Evolutionary conservation across 345 rosid species (phyloP).

Genomic region (Lumnitzera racemosa): DNA sequence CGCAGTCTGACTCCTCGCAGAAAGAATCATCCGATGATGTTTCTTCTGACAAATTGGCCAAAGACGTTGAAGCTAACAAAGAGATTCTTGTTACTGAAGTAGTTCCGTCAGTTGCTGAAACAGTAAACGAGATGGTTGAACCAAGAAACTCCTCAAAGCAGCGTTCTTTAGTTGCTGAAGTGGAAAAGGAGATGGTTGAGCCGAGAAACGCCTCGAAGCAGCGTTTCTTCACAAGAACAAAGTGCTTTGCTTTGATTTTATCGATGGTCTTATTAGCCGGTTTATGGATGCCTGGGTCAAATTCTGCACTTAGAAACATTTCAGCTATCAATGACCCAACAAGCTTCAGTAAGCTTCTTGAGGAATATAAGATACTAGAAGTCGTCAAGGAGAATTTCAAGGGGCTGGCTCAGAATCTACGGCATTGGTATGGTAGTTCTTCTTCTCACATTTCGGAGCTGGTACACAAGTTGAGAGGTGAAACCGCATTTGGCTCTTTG

Average conservation of each 20-base stretch:
- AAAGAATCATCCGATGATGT: conserved; percentile 28
- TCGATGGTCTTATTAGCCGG: conserved; percentile 19
- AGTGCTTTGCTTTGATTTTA: conserved; percentile 34
- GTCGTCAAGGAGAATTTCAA: conserved; percentile 25
- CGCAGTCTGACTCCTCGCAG: conserved; percentile 30
- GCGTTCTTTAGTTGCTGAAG: conserved; percentile 17
- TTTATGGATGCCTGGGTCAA: conserved; percentile 22
- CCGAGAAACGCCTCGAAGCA: conserved; percentile 22
- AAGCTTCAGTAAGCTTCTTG: conserved; percentile 20
- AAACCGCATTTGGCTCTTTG: conserved; percentile 17
- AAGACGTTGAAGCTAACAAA: conserved; percentile 21
- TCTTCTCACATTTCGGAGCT: conserved; percentile 24
- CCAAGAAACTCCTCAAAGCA: conserved; percentile 21
- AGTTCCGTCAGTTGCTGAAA: conserved; percentile 13
- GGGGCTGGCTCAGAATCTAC: conserved; percentile 22
- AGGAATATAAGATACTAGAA: conserved; percentile 34
- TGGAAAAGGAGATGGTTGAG: conserved; percentile 14
- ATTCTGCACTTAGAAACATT: conserved; percentile 22
- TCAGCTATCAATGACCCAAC: conserved; percentile 20
- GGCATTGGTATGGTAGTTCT: conserved; percentile 26
- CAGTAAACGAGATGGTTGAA: conserved; percentile 14
- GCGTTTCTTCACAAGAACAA: conserved; percentile 27
- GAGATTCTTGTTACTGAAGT: conserved; percentile 22
- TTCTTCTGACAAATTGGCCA: conserved; percentile 17
- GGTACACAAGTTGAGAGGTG: conserved; percentile 16